Evolutionary conservation across 2,329 filamentous ascomycete species (phyloP), one percentile per base, ranked within the genome.

Genomic region (Arthroderma sp.): DNA sequence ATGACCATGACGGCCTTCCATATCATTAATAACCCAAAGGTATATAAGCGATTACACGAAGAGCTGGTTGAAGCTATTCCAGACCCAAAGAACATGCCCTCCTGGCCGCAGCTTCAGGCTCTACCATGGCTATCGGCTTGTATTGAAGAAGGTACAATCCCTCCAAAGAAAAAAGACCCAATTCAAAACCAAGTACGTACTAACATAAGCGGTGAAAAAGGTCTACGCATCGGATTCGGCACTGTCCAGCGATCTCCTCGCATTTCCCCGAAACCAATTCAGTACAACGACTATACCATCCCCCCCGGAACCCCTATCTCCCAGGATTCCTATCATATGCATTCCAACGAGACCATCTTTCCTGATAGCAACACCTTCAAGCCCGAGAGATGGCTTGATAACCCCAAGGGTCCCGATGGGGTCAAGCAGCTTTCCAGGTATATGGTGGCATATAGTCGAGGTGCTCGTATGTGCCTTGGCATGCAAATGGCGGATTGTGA

Each of bases 401-500:
- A 44, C 3, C 48, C 48, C 5, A 47, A 44, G 40, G 46, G 46
- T 5, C 38, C 44, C 5, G 42, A 51, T 15, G 48, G 45, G 15
- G 41, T 36, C 44, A 22, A 22, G 15, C 44, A 47, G 29, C 46
- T 54, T 5, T 47, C 51, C 28, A 53, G 51, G 31, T 63, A 61
- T 44, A 50, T 65, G 6, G 51, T 65, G 5, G 50, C 56, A 0
- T 66, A 66, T 48, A 55, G 57, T 28, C 56, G 55, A 37, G 69
- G 68, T 0, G 59, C 57, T 1, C 55, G 68, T 30, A 62, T 62
- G 54, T 72, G 69, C 48, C 54, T 66, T 6, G 68, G 68, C n/a
- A 63, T 64, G 33, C 66, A 69, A 37, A 44, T 45, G 30, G 47
- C 41, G 40, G 37, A 34, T 31, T 36, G 38, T 10, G 38, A 44